A percentile compares a stretch with the other conserved stretches of the same genome.
Conservation (phyloP, 176 grass and related monocot species). For the Themeda triandra region DNA sequence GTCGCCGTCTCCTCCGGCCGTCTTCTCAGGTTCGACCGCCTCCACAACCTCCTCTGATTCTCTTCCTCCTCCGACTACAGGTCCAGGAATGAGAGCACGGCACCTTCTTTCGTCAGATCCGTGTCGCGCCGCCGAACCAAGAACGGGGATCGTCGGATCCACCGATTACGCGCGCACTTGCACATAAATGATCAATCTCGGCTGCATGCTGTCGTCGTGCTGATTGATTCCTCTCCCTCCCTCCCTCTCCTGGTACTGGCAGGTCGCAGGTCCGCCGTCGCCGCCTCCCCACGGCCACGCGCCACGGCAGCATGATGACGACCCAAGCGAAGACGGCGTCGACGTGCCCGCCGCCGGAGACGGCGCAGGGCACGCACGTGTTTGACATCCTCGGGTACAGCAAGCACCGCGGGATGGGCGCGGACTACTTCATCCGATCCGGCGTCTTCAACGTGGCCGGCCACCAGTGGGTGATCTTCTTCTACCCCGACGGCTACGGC, state of each 20-base stretch:
- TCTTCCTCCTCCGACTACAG: not conserved
- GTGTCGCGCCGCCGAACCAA: not conserved
- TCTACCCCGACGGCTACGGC: not conserved
- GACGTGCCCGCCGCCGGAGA: not conserved
- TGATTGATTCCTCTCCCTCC: not conserved
- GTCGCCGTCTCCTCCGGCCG: not conserved
- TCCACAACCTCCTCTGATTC: not conserved
- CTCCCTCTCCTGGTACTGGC: not conserved
- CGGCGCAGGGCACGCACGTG: not conserved
- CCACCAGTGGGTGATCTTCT: not conserved
- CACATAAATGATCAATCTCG: too few species aligned
- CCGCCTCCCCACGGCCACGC: not conserved
- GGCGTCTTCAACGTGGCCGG: not conserved
- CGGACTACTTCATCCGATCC: not conserved
- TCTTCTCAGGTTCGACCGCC: not conserved
- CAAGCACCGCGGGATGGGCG: not conserved
- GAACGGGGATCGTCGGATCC: not conserved
- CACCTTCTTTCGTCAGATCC: not conserved
- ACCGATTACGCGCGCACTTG: not conserved
- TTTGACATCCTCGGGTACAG: slow-evolving; percentile 6
- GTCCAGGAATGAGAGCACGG: not conserved
- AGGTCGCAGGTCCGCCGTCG: not conserved
- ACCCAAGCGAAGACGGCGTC: not conserved
- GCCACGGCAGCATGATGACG: not conserved
- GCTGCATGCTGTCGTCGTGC: not conserved